Evolutionary conservation across 306 rosid genomes (phyloP).

Genomic region (Vachellia collinsii): DNA sequence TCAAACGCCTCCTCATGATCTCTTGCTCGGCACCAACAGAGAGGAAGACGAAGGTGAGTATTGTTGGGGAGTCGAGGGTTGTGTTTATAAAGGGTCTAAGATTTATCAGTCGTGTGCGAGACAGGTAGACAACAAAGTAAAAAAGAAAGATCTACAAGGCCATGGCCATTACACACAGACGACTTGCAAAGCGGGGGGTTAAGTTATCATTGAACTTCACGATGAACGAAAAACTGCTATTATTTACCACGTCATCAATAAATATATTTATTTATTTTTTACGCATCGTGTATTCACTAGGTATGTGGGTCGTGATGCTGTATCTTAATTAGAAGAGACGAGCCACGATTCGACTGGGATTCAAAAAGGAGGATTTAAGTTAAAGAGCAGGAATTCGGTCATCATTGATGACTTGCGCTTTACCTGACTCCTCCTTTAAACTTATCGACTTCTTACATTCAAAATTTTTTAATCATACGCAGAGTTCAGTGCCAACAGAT

Average conservation of each 20-base stretch:
- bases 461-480: neutral
- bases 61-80: neutral
- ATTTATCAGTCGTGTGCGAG: neutral
- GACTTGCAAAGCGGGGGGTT: neutral
- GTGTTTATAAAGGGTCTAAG: slow-evolving; percentile 24
- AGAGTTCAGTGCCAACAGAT: no score
- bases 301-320: no score
- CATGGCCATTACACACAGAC: neutral
- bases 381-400: neutral
- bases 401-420: neutral
- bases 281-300: no score
- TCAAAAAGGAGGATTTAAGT: no score
- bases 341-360: no score
- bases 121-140: slow-evolving; percentile 44
- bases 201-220: neutral
- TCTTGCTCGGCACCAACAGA: neutral
- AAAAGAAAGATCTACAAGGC: slow-evolving; percentile 2
- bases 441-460: neutral
- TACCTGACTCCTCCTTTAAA: neutral
- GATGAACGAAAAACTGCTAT: neutral
- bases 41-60: neutral
- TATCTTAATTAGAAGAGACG: no score
- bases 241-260: no score
- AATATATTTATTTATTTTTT: no score
- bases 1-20: slow-evolving; percentile 34